Evolutionary conservation across 371 early-diverging fungal genomes (phyloP).

Genomic region (Conidiobolus incongruus): DNA sequence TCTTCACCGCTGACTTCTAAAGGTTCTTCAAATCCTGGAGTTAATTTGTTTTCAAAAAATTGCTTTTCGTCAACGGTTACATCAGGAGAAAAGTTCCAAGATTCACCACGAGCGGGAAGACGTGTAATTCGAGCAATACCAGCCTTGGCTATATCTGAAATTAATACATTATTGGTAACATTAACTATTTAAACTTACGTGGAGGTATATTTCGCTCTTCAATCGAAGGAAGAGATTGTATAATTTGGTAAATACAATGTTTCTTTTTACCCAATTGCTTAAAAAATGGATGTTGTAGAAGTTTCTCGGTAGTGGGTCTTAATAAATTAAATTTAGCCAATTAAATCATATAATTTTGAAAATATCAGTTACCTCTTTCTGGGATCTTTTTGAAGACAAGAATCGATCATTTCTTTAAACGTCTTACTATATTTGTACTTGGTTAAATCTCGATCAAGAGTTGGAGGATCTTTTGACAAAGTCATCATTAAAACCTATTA

Average conservation of each 20-base stretch:
- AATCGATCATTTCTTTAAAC: constrained; percentile 71
- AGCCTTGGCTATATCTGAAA: background rate
- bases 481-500: constrained; percentile 78
- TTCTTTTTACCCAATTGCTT: constrained; percentile 50
- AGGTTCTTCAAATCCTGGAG: too few species aligned
- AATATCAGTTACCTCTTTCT: constrained; percentile 25
- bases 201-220: constrained; percentile 25
- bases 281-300: constrained; percentile 58
- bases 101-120: background rate
- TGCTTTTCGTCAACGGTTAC: background rate
- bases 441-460: constrained; percentile 48
- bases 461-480: constrained; percentile 70
- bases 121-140: too few species aligned
- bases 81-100: constrained; percentile 2
- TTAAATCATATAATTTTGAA: background rate
- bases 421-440: constrained; percentile 46
- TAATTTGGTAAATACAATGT: constrained; percentile 27
- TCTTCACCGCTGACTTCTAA: background rate
- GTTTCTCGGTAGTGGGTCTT: constrained; percentile 58
- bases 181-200: constrained; percentile 8
- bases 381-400: constrained; percentile 65
- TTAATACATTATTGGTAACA: background rate
- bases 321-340: too few species aligned
- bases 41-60: too few species aligned
- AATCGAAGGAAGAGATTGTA: constrained; percentile 43